phyloP scores from a whole-genome alignment of 192 early-diverging fungal genomes.

The Coemansia sp. region DNA sequence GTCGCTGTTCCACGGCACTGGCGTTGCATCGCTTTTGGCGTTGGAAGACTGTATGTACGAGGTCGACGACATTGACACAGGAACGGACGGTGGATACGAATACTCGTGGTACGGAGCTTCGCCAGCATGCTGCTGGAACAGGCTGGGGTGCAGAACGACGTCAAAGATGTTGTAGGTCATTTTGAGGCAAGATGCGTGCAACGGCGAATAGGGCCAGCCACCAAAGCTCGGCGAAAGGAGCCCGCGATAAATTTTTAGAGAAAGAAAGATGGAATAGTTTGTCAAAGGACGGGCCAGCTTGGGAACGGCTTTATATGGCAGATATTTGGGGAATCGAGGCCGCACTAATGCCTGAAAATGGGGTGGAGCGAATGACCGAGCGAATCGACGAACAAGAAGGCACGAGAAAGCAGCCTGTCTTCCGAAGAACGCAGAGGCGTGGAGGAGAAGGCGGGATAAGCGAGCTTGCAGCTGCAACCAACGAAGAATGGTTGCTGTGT shows the following conservation, averaged over 20 bases:
- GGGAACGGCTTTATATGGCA: neutral
- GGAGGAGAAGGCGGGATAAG: neutral
- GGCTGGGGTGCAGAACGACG: slow-evolving; percentile 47
- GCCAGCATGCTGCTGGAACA: slow-evolving; percentile 32
- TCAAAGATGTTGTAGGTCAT: slow-evolving; percentile 51
- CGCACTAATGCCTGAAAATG: neutral
- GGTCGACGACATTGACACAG: slow-evolving; percentile 3
- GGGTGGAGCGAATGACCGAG: neutral
- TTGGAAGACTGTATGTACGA: slow-evolving; percentile 1
- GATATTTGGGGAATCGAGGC: neutral
- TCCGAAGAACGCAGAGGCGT: neutral
- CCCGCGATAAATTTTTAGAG: neutral
- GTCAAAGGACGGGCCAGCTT: neutral
- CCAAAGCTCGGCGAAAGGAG: neutral
- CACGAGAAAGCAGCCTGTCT: neutral
- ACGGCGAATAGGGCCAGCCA: neutral
- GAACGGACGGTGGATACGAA: slow-evolving; percentile 4
- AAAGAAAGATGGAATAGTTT: neutral
- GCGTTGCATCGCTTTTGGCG: neutral
- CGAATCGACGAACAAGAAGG: slow-evolving; percentile 4
- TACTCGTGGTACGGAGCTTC: slow-evolving; percentile 11
- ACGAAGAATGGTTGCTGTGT: slow-evolving; percentile 8
- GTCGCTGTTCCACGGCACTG: slow-evolving; percentile 28
- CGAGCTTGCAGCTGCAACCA: slow-evolving; percentile 3
- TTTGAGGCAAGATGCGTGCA: neutral